A percentile compares a stretch with the other conserved stretches of the same genome.
Evolutionary conservation across 257 asterid species (phyloP).

Genomic region (Oldenlandia corymbosa): DNA sequence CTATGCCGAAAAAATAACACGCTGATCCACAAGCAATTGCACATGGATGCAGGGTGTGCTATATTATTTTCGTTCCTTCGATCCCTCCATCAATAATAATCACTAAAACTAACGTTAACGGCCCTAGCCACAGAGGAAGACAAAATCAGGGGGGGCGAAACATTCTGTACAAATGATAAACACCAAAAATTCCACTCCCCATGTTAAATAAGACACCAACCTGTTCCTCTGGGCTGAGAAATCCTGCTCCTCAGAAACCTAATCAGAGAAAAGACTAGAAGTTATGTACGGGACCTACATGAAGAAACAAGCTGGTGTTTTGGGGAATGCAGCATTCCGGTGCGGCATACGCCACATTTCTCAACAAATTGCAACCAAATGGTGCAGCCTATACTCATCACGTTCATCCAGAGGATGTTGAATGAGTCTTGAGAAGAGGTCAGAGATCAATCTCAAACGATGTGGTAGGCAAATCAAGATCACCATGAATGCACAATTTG

Average conservation of each 20-base stretch:
- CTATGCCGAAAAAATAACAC: slow-evolving; percentile 13
- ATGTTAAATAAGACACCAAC: slow-evolving; percentile 23
- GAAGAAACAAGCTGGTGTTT: slow-evolving; percentile 17
- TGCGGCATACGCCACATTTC: slow-evolving; percentile 33
- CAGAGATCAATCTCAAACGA: slow-evolving; percentile 15
- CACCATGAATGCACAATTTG: slow-evolving; percentile 7
- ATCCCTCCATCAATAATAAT: slow-evolving; percentile 34
- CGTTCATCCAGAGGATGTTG: slow-evolving; percentile 1
- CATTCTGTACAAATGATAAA: slow-evolving; percentile 38
- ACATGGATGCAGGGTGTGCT: slow-evolving; percentile 14
- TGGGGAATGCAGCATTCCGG: slow-evolving; percentile 22
- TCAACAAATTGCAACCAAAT: background rate
- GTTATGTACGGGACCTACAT: slow-evolving; percentile 34
- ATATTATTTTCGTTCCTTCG: slow-evolving; percentile 32
- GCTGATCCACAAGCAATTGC: slow-evolving; percentile 3
- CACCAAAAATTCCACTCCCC: slow-evolving; percentile 32
- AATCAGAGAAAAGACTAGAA: slow-evolving; percentile 17
- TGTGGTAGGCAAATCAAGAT: slow-evolving; percentile 5
- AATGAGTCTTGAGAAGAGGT: slow-evolving; percentile 8
- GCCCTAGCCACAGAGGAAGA: slow-evolving; percentile 9
- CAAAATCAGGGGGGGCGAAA: slow-evolving; percentile 6
- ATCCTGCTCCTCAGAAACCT: slow-evolving; percentile 25
- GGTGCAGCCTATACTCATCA: background rate
- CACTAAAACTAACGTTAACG: slow-evolving; percentile 36
- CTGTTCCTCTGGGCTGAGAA: slow-evolving; percentile 29